phyloP scores from a whole-genome alignment of 441 rosid genomes.

The Isatis lusitanica region DNA sequence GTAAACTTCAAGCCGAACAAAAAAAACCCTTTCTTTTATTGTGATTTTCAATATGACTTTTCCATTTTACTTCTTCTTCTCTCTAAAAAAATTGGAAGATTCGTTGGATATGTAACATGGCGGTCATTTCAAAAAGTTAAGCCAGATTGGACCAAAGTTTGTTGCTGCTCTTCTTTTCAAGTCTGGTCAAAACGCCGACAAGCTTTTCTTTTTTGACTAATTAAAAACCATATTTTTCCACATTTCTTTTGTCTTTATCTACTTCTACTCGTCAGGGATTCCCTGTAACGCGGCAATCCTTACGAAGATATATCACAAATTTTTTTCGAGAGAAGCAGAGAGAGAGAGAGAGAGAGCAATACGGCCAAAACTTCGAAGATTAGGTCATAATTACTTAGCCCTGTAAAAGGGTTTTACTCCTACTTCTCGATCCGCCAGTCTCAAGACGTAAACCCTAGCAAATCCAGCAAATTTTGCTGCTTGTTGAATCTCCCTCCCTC shows the following conservation, averaged over 20 bases:
- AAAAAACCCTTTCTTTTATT: neutral
- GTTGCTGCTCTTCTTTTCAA: neutral
- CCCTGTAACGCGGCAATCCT: slow-evolving; percentile 40
- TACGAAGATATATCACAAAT: slow-evolving; percentile 16
- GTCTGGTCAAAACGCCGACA: slow-evolving; percentile 34
- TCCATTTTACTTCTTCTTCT: neutral
- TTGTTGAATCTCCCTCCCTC: neutral
- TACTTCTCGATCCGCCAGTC: neutral
- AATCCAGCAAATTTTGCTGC: neutral
- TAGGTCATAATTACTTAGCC: slow-evolving; percentile 1
- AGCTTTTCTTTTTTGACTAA: slow-evolving; percentile 14
- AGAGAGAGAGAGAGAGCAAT: neutral
- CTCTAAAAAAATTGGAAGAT: neutral
- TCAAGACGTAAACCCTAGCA: slow-evolving; percentile 5
- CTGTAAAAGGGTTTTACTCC: neutral
- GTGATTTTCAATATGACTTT: neutral
- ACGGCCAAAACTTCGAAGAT: slow-evolving; percentile 5
- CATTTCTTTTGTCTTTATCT: slow-evolving; percentile 26
- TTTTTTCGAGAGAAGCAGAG: neutral
- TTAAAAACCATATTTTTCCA: slow-evolving; percentile 19
- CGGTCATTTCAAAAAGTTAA: neutral
- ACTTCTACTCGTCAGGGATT: slow-evolving; percentile 27
- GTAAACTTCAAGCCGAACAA: neutral
- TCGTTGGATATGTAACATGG: neutral
- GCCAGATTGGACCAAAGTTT: slow-evolving; percentile 26